Base-by-base conservation (phyloP, 2,329 filamentous ascomycete species). In the Nemania bipapillata region DNA sequence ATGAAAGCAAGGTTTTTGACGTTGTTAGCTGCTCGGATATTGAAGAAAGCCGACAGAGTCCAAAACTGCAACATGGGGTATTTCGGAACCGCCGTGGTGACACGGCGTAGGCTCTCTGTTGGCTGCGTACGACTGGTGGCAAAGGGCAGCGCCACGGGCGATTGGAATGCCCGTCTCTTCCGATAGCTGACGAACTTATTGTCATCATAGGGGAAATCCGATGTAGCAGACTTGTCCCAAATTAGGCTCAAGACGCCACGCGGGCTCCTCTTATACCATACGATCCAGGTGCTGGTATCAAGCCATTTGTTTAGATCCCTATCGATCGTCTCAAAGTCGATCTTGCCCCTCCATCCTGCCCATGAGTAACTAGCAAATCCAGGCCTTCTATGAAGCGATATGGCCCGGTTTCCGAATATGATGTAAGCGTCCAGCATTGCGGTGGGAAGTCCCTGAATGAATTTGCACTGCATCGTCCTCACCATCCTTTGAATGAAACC, bases 291-390 rank as follows among this genome's bases (percentile, higher is more conserved):
- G 8, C 22, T 15, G 7, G 24, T 7, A 52, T 30, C 12, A 52
- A 52, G 49, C 49, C 49, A 52, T 8, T 4, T 9, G 7, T 52
- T 52, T 30, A n/a, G 4, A 11, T 17, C 24, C 26, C 9, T 5
- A 52, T n/a, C 15, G 15, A 20, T 5, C 24, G 3, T 2, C 47
- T 5, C 12, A 50, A 22, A 26, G 24, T 28, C 20, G 22, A 49
- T 5, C n/a, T 4, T 4, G 6, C 49, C 49, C 9, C 30, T 52
- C 49, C 49, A 52, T 2, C 49, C 49, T 11, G 49, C 26, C 49
- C 49, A 30, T 30, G 49, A 52, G n/a, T 52, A 52, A 26, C 49
- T 52, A 24, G 49, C 24, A 15, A 52, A 52, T 7, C 49, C 49
- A 30, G 15, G 26, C 11, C 49, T 52, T 52, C 49, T 30, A 17